Evolutionary conservation across 1,139 yeast species (phyloP), one percentile per base, ranked within the genome.

Genomic region (Taiozyma onychis): DNA sequence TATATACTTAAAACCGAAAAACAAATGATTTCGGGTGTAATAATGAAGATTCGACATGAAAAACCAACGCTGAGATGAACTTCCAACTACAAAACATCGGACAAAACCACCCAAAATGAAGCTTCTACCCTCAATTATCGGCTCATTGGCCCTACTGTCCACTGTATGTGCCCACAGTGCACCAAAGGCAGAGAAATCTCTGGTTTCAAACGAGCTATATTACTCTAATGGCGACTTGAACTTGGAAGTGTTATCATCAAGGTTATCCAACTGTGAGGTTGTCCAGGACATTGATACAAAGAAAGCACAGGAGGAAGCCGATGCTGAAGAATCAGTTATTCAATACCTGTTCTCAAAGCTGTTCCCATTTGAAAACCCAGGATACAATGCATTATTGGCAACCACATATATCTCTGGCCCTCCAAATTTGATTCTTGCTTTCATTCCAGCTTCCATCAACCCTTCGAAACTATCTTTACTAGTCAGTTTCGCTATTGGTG

Each of bases 401-500:
- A 81, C 87, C 0, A 64, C 81, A 0, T 75, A 80, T 57, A 77
- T 83, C 43, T 80, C 86, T 7, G 78, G 85, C 0, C 77, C 85
- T 7, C 88, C 90, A 37, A 80, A 78, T 58, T 57, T 80, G 43
- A 64, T 82, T 34, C 66, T 83, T 27, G 76, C 77, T 0, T 62
- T 76, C 52, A 72, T 81, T 44, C 87, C 87, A 45, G 62, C 73
- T 1, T 57, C 68, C 18, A 76, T 78, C 47, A 69, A 76, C 51
- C 76, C 80, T 4, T 65, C 74, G 4, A 64, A 74, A 43, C 66
- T 81, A 39, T 71, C 78, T 16, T 62, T 76, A 34, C 64, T 83
- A 50, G 85, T 83, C 3, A 72, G 86, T 44, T 83, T 84, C 67
- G 89, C 90, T 18, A 74, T 81, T 44, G 91, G 91, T 43, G 85